Evolutionary conservation across 2,329 filamentous ascomycete genomes (phyloP), one percentile per base, ranked within the genome.

Genomic region (Sarocladium strictum): DNA sequence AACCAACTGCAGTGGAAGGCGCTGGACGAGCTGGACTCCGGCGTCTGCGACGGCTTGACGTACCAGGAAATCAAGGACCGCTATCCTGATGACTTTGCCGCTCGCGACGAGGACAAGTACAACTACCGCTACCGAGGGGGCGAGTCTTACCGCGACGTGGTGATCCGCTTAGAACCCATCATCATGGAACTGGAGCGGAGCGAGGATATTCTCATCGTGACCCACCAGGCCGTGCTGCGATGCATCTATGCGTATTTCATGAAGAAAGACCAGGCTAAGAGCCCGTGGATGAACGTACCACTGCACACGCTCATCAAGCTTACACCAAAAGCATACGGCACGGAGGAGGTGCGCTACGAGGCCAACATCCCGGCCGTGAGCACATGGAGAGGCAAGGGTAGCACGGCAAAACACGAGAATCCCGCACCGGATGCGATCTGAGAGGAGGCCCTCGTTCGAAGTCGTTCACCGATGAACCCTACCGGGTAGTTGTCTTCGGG

Each of bases 211-310:
- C 84, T 99, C 57, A 97, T 99, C 62, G 91, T 99, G 58, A 97
- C 94, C 3, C 94, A 99, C 69, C 94, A 99, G 73, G 94, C 94
- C 14, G 93, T 99, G 32, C 78, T 99, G 58, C 85, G 94, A 57
- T 99, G 94, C 76, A 96, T 99, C 64, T 99, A 97, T 67, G 90
- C 94, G 27, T 99, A 99, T 72, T 99, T 97, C 70, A 96, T 97
- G 88, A 96, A 97, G 65, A 90, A 94, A 64, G 87, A 90, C 54
- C 94, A 97, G 71, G 85, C 92, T 63, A 83, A 90, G 72, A 94
- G 89, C 61, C 94, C 94, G 0, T 99, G 94, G 94, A 96, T 97
- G 89, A 93, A 97, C 65, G 94, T 99, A 9, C 94, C 94, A 6
- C 78, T 99, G 58, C 94, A 99, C 70, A 96, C 90, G 9, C 78